phyloP scores from a whole-genome alignment of 495 filamentous ascomycete genomes.

The Xylona heveae region DNA sequence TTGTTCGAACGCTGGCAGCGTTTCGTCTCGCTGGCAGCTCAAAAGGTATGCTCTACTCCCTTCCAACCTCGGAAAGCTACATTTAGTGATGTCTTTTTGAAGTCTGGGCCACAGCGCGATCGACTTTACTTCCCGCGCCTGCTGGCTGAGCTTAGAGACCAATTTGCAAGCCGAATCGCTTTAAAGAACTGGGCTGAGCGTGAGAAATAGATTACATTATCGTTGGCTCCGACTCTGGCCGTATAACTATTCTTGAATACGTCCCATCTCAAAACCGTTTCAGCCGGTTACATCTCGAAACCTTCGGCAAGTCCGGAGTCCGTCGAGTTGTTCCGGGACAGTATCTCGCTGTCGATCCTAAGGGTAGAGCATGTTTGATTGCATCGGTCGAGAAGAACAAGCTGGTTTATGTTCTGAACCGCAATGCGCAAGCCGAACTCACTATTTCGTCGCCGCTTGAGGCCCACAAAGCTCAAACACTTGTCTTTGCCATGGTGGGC shows the following conservation, averaged over 20 bases:
- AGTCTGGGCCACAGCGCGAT: slow-evolving; percentile 34
- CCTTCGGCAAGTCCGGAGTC: slow-evolving; percentile 94
- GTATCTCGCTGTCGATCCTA: slow-evolving; percentile 84
- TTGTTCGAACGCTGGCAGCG: slow-evolving; percentile 67
- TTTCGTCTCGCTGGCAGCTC: slow-evolving; percentile 83
- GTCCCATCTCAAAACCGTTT: slow-evolving; percentile 71
- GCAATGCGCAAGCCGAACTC: slow-evolving; percentile 80
- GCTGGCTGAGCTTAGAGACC: slow-evolving; percentile 5
- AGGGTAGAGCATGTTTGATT: slow-evolving; percentile 84
- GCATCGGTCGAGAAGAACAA: slow-evolving; percentile 97
- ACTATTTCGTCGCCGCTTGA: slow-evolving; percentile 96
- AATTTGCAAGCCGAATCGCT: slow-evolving; percentile 10
- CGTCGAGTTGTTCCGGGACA: slow-evolving; percentile 87
- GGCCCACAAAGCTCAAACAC: slow-evolving; percentile 82
- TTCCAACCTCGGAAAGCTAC: slow-evolving; percentile 32
- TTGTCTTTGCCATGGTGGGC: slow-evolving; percentile 70
- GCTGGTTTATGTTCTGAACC: slow-evolving; percentile 94
- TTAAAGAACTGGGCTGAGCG: slow-evolving; percentile 35
- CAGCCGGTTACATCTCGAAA: slow-evolving; percentile 79
- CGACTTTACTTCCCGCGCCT: slow-evolving; percentile 6
- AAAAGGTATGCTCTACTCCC: slow-evolving; percentile 68
- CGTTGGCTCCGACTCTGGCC: slow-evolving; percentile 84
- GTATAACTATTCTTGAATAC: slow-evolving; percentile 87
- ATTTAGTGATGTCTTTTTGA: slow-evolving; percentile 92
- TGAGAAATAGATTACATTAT: slow-evolving; percentile 73